Base-by-base conservation (phyloP, 2,329 filamentous ascomycete species). In the Pseudogymnoascus sp. region DNA sequence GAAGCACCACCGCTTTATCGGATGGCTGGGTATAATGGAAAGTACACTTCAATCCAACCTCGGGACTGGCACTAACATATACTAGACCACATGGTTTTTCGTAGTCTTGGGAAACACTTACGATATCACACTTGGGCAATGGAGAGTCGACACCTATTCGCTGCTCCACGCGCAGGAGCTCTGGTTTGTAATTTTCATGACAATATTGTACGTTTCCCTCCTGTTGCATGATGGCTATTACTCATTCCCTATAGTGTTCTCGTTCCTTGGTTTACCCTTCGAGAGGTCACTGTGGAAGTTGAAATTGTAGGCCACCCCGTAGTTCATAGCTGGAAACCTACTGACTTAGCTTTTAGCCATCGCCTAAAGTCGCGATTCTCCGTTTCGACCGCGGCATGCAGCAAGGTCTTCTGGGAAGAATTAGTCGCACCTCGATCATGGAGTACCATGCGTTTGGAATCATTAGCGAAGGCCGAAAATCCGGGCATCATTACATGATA, bases 371-470 rank as follows among this genome's bases (percentile, higher is more conserved):
- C 25, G 75, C 75, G 37, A 69, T 77, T 61, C 71, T 77, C 43
- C 69, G 69, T 25, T 77, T 77, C 68, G 40, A 76, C 8, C 74
- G 76, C 34, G 76, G 75, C 28, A 77, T 77, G 72, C 75, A 77
- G 66, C 76, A 77, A 67, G 75, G 76, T 16, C 75, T 77, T 12
- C 71, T 77, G 2, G 75, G 75, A 5, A 69, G 76, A 34, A 77
- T 77, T 69, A 75, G 75, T 67, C 75, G 75, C 42, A 76, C 75
- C 3, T 77, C 75, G 3, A 71, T 77, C 61, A 77, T 77, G 76
- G 76, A 77, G 65, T 77, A 77, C 67, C 76, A 77, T 59, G 75
- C 75, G 8, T 77, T 77, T 62, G 76, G 76, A 8, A 76, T 76
- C 64, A 77, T 77, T 66, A 77, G 75, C 68, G 75, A 77, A 66